Evolutionary conservation across 1,284 basidiomycete genomes (phyloP), one percentile per base, ranked within the genome.

Genomic region (Ceratobasidium sp.): DNA sequence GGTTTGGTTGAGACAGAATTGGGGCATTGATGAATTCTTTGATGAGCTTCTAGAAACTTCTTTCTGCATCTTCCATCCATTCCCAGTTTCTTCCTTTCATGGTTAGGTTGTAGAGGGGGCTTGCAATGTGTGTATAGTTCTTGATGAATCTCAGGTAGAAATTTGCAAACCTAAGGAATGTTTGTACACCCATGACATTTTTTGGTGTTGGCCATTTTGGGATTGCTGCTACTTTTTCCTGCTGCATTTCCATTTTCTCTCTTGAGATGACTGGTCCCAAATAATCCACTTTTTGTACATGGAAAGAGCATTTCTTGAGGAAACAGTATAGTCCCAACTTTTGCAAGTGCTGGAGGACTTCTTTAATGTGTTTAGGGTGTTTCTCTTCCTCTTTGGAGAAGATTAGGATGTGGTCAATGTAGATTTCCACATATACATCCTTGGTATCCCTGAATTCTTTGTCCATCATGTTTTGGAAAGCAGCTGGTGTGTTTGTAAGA

Each of bases 401-500:
- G n/a, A n/a, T n/a, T n/a, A n/a, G n/a, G n/a, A n/a, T n/a, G n/a
- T n/a, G n/a, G n/a, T n/a, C n/a, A n/a, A n/a, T n/a, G n/a, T n/a
- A n/a, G n/a, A n/a, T n/a, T n/a, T n/a, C n/a, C n/a, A n/a, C n/a
- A n/a, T n/a, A n/a, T n/a, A n/a, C n/a, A n/a, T 47, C 45, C 10
- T 78, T 64, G 4, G 76, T 12, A 47, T 47, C 10, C 1, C 45
- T 10, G 10, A 47, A 54, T 60, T 43, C 67, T 27, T 73, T 67
- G 43, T 75, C 72, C 56, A 74, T 72, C 22, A 73, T 70, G 13
- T 57, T 55, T 58, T 80, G 78, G 72, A 80, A 78, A 0, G 75
- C 73, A 1, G 78, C 75, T 0, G 80, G 80, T 0, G 77, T 77
- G 69, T 83, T 83, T 40, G 76, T 78, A 5, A 82, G 73, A 0